Evolutionary conservation across 2,329 filamentous ascomycete genomes (phyloP).

Genomic region (Ceratocystis lukuohia): DNA sequence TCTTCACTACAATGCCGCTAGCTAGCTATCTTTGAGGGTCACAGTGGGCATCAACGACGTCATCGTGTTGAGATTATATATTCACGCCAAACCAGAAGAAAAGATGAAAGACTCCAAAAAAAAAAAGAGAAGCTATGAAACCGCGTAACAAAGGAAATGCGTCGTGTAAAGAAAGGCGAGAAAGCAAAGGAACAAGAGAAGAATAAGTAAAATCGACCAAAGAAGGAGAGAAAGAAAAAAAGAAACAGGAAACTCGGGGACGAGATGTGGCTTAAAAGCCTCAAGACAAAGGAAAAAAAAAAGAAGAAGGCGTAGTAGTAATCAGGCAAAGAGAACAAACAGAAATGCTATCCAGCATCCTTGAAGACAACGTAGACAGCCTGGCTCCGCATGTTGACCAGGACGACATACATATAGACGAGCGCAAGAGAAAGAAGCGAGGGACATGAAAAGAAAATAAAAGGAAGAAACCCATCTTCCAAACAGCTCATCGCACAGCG

Average conservation of each 20-base stretch:
- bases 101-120: background rate
- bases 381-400: too few species aligned
- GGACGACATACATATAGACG: background rate
- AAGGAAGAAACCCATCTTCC: background rate
- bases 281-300: too few species aligned
- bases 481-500: constrained; percentile 30
- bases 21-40: background rate
- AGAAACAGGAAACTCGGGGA: too few species aligned
- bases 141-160: background rate
- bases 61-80: constrained; percentile 2
- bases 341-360: background rate
- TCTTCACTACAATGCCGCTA: too few species aligned
- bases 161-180: background rate
- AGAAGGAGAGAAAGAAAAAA: background rate
- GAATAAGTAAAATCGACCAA: background rate
- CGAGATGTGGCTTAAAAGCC: too few species aligned
- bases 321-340: background rate
- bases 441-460: background rate
- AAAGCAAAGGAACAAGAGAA: background rate
- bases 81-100: background rate
- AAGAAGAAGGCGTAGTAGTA: background rate
- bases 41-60: background rate
- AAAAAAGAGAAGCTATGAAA: background rate
- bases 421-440: background rate
- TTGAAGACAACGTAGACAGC: too few species aligned